A percentile compares a stretch with the other conserved stretches of the same genome.
phyloP scores from a whole-genome alignment of 345 rosid genomes.

The Populus ilicifolia region DNA sequence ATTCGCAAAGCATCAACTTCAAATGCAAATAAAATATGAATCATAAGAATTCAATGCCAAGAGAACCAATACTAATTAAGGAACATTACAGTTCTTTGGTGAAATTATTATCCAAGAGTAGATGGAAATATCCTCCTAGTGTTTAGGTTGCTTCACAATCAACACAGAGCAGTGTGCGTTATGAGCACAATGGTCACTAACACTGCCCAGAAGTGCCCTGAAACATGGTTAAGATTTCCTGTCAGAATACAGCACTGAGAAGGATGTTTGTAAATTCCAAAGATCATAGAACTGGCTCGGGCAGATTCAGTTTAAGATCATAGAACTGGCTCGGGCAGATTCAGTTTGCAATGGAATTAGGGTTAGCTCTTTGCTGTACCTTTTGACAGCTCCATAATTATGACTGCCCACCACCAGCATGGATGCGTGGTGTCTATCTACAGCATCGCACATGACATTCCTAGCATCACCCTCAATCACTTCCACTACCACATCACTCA shows the following conservation, averaged over 20 bases:
- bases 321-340: neutral
- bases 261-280: neutral
- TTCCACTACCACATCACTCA: slow-evolving; percentile 1
- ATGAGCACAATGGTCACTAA: slow-evolving; percentile 38
- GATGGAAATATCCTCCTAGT: neutral
- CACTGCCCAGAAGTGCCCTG: slow-evolving; percentile 40
- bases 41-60: too few species aligned
- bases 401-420: slow-evolving; percentile 47
- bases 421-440: slow-evolving; percentile 32
- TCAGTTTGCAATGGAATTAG: neutral
- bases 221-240: too few species aligned
- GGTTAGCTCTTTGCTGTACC: slow-evolving; percentile 9
- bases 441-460: slow-evolving; percentile 35
- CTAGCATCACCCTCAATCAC: slow-evolving; percentile 45
- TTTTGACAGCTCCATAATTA: slow-evolving; percentile 43
- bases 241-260: neutral
- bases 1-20: too few species aligned
- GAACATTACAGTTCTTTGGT: neutral
- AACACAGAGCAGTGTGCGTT: slow-evolving; percentile 30
- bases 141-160: slow-evolving; percentile 14
- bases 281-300: neutral
- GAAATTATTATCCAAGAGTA: neutral
- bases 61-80: neutral
- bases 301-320: neutral
- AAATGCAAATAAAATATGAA: too few species aligned